phyloP scores from a whole-genome alignment of 2,329 filamentous ascomycete species.

The Clarireedia homoeocarpa region DNA sequence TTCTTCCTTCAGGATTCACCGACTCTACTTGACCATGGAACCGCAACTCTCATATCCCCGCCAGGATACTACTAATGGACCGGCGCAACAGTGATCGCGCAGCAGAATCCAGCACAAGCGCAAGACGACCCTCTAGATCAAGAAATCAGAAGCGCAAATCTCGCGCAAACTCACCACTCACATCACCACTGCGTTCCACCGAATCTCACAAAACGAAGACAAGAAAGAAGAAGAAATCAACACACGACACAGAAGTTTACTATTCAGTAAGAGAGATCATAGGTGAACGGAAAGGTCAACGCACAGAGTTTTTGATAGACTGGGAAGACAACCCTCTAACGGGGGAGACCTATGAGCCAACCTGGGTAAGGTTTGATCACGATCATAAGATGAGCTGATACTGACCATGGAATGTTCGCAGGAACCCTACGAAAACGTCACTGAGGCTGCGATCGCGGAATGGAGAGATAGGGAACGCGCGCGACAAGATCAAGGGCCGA shows the following conservation, averaged over 20 bases:
- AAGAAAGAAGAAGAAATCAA: background rate
- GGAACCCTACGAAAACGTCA: conserved; percentile 22
- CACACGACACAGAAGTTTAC: background rate
- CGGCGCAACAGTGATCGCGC: conserved; percentile 2
- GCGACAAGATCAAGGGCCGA: background rate
- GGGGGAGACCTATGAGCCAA: conserved; percentile 39
- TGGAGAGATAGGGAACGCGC: conserved; percentile 3
- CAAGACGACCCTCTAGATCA: background rate
- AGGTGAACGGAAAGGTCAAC: conserved; percentile 12
- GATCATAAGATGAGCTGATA: background rate
- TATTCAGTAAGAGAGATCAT: conserved; percentile 13
- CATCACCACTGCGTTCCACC: background rate
- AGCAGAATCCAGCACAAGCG: background rate
- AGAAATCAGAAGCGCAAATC: conserved; percentile 2
- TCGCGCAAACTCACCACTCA: background rate
- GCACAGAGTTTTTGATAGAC: conserved; percentile 43
- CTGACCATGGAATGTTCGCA: background rate
- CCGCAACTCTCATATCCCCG: background rate
- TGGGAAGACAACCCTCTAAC: conserved; percentile 47
- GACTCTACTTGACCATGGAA: conserved; percentile 2
- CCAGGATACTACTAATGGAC: conserved; percentile 5
- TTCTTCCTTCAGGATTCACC: background rate
- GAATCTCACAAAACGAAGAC: background rate
- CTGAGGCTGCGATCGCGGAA: background rate
- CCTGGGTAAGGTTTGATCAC: conserved; percentile 38